Conservation (phyloP, 805 yeast species). For the Limtongia smithiae region DNA sequence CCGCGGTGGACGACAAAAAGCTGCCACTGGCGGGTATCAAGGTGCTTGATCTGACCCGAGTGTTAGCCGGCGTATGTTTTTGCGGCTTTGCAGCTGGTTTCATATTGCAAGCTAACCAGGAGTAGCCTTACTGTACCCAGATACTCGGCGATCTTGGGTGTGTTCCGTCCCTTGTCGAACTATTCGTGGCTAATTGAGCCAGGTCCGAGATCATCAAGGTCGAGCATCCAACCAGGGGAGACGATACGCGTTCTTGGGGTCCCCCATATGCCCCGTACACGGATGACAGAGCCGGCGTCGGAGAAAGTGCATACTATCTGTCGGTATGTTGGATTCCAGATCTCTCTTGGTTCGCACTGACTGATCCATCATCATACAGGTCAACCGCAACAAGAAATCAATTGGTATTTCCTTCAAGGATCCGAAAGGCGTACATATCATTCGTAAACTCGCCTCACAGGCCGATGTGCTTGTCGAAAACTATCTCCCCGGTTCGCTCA, state of each 20-base stretch:
- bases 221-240: conserved; percentile 43
- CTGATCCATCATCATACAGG: too few species aligned
- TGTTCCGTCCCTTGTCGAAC: background rate
- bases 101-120: too few species aligned
- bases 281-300: conserved; percentile 15
- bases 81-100: background rate
- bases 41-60: conserved; percentile 42
- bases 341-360: background rate
- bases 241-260: conserved; percentile 45
- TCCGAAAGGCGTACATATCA: conserved; percentile 36
- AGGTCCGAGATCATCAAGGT: conserved; percentile 42
- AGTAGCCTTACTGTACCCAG: conserved; percentile 40
- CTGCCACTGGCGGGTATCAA: too few species aligned
- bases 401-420: conserved; percentile 40
- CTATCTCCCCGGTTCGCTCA: conserved; percentile 40
- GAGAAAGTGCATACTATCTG: conserved; percentile 41
- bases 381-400: conserved; percentile 40
- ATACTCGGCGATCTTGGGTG: conserved; percentile 41
- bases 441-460: conserved; percentile 31
- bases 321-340: conserved; percentile 32
- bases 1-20: too few species aligned
- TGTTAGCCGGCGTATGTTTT: conserved; percentile 38
- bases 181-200: background rate
- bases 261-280: conserved; percentile 39
- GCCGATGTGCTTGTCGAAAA: conserved; percentile 42